Evolutionary conservation across 2,329 filamentous ascomycete species (phyloP).

Genomic region (Emmonsiellopsis sp.): DNA sequence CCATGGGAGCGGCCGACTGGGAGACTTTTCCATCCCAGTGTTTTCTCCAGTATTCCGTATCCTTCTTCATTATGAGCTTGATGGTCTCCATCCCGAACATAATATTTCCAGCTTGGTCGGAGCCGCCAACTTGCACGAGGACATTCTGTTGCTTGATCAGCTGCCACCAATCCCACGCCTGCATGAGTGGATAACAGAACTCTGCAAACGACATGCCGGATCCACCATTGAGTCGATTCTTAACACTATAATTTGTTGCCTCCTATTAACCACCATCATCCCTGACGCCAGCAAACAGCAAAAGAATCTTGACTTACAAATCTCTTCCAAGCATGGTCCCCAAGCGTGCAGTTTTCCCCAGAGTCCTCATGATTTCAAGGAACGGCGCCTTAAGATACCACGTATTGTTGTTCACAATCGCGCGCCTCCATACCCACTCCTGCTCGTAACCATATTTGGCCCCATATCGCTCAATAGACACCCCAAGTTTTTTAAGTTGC

Average conservation of each 20-base stretch:
- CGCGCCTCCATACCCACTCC: constrained; percentile 56
- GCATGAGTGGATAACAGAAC: constrained; percentile 85
- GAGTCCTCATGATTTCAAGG: constrained; percentile 62
- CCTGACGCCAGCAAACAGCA: background rate
- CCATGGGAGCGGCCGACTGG: constrained; percentile 50
- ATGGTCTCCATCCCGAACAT: constrained; percentile 79
- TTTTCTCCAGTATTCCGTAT: constrained; percentile 26
- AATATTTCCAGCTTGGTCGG: constrained; percentile 96
- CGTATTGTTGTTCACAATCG: constrained; percentile 67
- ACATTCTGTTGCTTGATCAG: constrained; percentile 59
- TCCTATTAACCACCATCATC: background rate
- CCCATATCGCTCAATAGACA: constrained; percentile 59
- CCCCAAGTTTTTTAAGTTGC: constrained; percentile 55
- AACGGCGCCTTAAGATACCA: constrained; percentile 71
- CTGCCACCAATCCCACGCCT: constrained; percentile 95
- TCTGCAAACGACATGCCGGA: constrained; percentile 93
- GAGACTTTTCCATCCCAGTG: constrained; percentile 12
- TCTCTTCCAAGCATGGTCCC: constrained; percentile 84
- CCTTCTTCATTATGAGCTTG: constrained; percentile 58
- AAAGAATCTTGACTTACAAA: constrained; percentile 51
- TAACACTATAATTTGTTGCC: constrained; percentile 46
- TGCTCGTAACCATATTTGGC: constrained; percentile 54
- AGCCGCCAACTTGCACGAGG: constrained; percentile 85
- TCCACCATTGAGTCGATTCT: constrained; percentile 70
- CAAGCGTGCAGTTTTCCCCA: constrained; percentile 66